Percentiles rank a stretch among this genome's conserved stretches.
phyloP scores from a whole-genome alignment of 2,329 filamentous ascomycete species.

The Mycosphaerella sp. region DNA sequence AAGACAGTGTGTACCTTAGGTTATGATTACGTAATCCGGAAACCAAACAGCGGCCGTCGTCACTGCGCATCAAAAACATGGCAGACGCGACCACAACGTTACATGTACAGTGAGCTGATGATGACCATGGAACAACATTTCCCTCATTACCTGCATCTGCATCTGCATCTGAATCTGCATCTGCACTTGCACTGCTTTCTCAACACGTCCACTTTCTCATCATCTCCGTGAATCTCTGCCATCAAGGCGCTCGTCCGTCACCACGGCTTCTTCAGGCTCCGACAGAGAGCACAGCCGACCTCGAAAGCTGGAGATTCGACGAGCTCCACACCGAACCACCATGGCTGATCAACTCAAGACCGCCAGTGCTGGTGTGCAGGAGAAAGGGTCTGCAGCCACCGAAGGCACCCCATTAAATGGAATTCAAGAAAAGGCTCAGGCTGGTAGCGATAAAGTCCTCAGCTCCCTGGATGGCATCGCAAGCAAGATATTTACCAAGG shows the following conservation, averaged over 20 bases:
- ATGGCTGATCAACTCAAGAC: constrained; percentile 26
- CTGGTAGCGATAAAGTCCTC: constrained; percentile 26
- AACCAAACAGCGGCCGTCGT: neutral
- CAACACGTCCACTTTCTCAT: neutral
- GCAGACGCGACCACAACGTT: constrained; percentile 7
- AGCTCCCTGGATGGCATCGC: constrained; percentile 28
- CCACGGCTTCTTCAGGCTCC: constrained; percentile 17
- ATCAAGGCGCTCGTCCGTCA: constrained; percentile 5
- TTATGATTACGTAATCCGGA: too few relatives aligned
- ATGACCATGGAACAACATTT: constrained; percentile 1
- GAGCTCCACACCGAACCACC: constrained; percentile 14
- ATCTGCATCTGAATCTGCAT: neutral
- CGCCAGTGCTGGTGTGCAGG: constrained; percentile 14
- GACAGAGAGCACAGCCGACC: constrained; percentile 19
- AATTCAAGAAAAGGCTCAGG: constrained; percentile 25
- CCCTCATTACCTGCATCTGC: neutral
- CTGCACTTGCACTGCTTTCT: neutral
- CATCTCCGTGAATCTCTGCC: neutral
- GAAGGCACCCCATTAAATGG: constrained; percentile 19
- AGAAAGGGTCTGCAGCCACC: constrained; percentile 19
- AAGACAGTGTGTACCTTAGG: too few relatives aligned
- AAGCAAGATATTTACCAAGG: constrained; percentile 26
- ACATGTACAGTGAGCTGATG: neutral
- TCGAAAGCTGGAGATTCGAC: constrained; percentile 28
- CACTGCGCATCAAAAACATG: constrained; percentile 8